Evolutionary conservation across 768 basidiomycete species (phyloP).

Genomic region (Russula compacta): DNA sequence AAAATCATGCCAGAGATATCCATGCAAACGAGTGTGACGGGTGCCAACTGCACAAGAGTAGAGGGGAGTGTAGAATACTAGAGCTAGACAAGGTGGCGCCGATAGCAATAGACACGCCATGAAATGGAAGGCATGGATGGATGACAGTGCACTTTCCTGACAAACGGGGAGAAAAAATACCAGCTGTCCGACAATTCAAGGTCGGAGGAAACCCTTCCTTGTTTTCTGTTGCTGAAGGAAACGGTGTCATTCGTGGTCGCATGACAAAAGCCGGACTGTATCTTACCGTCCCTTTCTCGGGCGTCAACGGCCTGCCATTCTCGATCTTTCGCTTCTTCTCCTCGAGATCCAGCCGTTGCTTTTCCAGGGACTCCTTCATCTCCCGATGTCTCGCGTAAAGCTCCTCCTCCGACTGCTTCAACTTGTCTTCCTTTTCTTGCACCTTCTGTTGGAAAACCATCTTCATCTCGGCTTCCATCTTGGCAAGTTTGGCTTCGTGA

Average conservation of each 20-base stretch:
- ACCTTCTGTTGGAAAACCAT: conserved; percentile 99
- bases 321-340: conserved; percentile 98
- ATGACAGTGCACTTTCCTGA: conserved; percentile 24
- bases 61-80: conserved; percentile 38
- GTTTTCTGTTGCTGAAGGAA: conserved; percentile 17
- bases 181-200: conserved; percentile 32
- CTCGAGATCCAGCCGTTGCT: conserved; percentile 90
- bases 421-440: conserved; percentile 96
- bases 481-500: conserved; percentile 95
- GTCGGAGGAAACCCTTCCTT: conserved; percentile 72
- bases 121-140: conserved; percentile 26
- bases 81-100: conserved; percentile 32
- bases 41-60: conserved; percentile 20
- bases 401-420: conserved; percentile 99
- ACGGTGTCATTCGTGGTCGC: background rate
- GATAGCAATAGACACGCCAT: conserved; percentile 29
- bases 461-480: conserved; percentile 99
- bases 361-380: conserved; percentile 99
- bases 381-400: conserved; percentile 97
- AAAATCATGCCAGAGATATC: conserved; percentile 19
- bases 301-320: conserved; percentile 88
- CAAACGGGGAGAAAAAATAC: conserved; percentile 18
- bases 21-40: conserved; percentile 19
- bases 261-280: background rate
- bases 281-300: conserved; percentile 83